Evolutionary conservation across 179 eudicot genomes (phyloP).

Genomic region (Vitellaria paradoxa): DNA sequence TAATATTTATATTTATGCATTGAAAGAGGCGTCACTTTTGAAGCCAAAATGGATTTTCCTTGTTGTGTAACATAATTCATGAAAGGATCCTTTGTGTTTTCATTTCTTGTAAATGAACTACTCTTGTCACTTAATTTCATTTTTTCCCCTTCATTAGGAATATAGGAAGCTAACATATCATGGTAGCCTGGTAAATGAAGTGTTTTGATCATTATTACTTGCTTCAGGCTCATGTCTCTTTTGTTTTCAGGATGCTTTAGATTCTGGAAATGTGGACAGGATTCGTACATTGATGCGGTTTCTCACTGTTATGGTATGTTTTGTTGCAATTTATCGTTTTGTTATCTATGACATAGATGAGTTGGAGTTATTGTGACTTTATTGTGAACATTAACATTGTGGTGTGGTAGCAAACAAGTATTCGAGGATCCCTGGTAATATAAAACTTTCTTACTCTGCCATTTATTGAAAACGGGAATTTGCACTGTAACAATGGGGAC

Average conservation of each 20-base stretch:
- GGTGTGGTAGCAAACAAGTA: neutral
- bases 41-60: no score
- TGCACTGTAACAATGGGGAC: neutral
- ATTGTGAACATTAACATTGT: slow-evolving; percentile 2
- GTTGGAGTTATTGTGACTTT: slow-evolving; percentile 2
- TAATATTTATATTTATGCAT: neutral
- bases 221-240: slow-evolving; percentile 17
- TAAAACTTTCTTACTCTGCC: neutral
- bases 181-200: neutral
- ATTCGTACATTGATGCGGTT: slow-evolving; percentile 81
- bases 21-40: no score
- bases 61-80: no score
- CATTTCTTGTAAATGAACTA: neutral
- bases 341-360: neutral
- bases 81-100: neutral
- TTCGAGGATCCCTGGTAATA: neutral
- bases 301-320: slow-evolving; percentile 81
- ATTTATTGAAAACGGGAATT: neutral
- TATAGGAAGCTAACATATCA: neutral
- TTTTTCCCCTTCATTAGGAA: neutral
- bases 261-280: slow-evolving; percentile 63
- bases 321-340: neutral
- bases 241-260: slow-evolving; percentile 67
- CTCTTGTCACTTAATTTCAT: neutral
- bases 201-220: neutral